phyloP scores from a whole-genome alignment of 116 monocot species.

The Phalaenopsis hybrid region DNA sequence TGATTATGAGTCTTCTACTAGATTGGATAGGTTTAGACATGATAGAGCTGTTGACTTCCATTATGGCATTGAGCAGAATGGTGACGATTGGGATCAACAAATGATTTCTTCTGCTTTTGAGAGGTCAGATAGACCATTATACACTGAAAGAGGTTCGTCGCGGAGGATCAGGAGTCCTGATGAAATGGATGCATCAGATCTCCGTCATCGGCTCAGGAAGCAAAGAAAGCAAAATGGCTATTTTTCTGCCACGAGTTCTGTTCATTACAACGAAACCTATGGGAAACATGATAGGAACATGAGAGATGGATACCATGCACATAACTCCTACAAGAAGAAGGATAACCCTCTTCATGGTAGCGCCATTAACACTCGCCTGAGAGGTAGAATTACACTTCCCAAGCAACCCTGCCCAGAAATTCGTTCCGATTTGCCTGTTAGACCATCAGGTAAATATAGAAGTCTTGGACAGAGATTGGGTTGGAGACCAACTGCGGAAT shows the following conservation, averaged over 20 bases:
- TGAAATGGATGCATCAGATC: neutral
- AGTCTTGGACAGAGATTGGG: conserved; percentile 16
- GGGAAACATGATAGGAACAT: neutral
- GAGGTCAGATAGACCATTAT: neutral
- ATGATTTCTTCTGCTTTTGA: neutral
- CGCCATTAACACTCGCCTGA: conserved; percentile 39
- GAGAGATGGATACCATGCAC: neutral
- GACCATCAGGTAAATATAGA: conserved; percentile 6
- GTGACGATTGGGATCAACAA: conserved; percentile 10
- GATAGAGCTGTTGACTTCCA: conserved; percentile 16
- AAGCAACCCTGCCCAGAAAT: conserved; percentile 11
- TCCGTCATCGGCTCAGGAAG: conserved; percentile 1
- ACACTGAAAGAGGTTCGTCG: neutral
- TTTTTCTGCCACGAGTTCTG: neutral
- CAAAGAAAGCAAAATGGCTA: conserved; percentile 1
- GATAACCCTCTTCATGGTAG: conserved; percentile 1
- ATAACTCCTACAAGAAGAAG: neutral
- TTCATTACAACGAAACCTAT: neutral
- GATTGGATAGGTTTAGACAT: conserved; percentile 25
- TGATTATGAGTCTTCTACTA: too few relatives aligned
- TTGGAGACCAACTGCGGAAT: conserved; percentile 5
- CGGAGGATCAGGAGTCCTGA: conserved; percentile 1
- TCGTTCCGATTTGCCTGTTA: conserved; percentile 1
- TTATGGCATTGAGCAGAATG: conserved; percentile 5
- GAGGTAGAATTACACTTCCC: conserved; percentile 58